A percentile compares a stretch with the other conserved stretches of the same genome.
These are phyloP conservation scores for Botrytis tulipae DNA, from an alignment of 2,329 filamentous ascomycete genomes.

Conservation along the genomic window DNA sequence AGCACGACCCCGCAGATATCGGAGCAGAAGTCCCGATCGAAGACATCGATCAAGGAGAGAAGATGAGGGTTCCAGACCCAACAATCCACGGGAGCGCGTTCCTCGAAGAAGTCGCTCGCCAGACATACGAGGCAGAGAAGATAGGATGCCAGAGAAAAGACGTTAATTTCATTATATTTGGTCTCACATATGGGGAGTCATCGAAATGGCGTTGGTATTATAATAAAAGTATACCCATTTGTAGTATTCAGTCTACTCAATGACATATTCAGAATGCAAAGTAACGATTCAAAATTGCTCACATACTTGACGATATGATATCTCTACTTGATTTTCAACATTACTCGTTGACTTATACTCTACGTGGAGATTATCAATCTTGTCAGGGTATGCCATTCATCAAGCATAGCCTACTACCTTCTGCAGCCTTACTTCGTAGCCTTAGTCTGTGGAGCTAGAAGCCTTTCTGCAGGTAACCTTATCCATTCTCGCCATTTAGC, in stretches of 20 bases:
- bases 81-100: slow-evolving; percentile 15
- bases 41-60: slow-evolving; percentile 31
- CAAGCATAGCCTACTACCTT: background rate
- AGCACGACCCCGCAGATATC: slow-evolving; percentile 27
- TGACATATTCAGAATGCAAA: background rate
- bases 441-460: background rate
- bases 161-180: background rate
- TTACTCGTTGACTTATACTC: background rate
- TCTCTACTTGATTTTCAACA: background rate
- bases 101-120: slow-evolving; percentile 29
- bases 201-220: slow-evolving; percentile 1
- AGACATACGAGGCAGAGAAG: slow-evolving; percentile 16
- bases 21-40: slow-evolving; percentile 37
- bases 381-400: background rate
- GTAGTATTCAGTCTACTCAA: background rate
- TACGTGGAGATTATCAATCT: background rate
- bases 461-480: background rate
- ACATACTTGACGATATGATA: background rate
- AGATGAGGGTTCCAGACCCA: slow-evolving; percentile 23
- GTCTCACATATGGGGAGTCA: background rate
- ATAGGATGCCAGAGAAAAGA: slow-evolving; percentile 11
- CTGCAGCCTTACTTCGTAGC: slow-evolving; percentile 2
- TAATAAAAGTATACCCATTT: slow-evolving; percentile 1
- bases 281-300: background rate
- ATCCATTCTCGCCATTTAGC: background rate